phyloP scores from a whole-genome alignment of 805 yeast genomes.

The Maudiozyma barnettii region DNA sequence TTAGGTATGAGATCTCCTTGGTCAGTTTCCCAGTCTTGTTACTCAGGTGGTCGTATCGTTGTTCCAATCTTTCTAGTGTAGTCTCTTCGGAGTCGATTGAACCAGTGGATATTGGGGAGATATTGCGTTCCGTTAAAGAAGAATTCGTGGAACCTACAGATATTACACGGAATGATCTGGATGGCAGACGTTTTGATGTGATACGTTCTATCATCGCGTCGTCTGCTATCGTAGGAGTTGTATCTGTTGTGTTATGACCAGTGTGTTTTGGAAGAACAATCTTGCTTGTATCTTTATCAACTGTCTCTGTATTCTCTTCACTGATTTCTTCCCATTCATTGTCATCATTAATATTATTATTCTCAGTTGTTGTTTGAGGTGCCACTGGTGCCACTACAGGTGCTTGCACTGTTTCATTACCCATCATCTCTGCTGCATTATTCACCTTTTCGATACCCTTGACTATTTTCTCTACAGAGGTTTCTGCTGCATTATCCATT shows the following conservation, averaged over 20 bases:
- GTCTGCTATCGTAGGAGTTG: background rate
- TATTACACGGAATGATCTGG: constrained; percentile 26
- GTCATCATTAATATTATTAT: background rate
- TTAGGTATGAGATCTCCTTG: constrained; percentile 32
- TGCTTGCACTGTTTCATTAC: background rate
- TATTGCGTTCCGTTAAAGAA: background rate
- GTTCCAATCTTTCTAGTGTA: constrained; percentile 21
- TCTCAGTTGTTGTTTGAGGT: too few relatives aligned
- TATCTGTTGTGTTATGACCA: background rate
- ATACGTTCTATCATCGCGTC: background rate
- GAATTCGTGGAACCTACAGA: constrained; percentile 16
- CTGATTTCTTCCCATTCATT: background rate
- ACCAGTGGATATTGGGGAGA: background rate
- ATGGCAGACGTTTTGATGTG: constrained; percentile 13
- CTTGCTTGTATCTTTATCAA: constrained; percentile 1
- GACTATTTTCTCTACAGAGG: too few relatives aligned
- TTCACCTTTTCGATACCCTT: too few relatives aligned
- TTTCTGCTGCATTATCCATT: too few relatives aligned
- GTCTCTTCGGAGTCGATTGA: constrained; percentile 3
- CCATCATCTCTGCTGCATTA: too few relatives aligned
- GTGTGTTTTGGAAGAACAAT: constrained; percentile 8
- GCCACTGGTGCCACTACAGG: background rate
- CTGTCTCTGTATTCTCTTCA: background rate
- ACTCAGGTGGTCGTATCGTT: constrained; percentile 26
- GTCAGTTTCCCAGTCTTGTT: constrained; percentile 30